Base-by-base conservation (phyloP, 2,329 filamentous ascomycete genomes). In the Bipolaris gigantea region DNA sequence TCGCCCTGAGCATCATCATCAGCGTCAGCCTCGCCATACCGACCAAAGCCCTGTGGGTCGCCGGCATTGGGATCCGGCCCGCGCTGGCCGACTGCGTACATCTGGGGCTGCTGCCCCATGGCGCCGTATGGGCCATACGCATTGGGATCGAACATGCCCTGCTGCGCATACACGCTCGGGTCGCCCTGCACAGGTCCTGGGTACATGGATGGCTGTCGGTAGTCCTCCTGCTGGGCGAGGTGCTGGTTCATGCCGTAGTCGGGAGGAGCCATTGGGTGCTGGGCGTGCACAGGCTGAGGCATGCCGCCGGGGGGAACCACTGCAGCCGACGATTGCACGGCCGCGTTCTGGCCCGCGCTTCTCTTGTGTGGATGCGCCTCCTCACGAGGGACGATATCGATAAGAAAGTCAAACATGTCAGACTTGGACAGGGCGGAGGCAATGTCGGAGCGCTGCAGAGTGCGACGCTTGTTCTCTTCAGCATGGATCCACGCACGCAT, bases 401-500 rank as follows among this genome's bases (percentile, higher is more conserved):
- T 99, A 55, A 99, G 82, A 77, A 99, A 99, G 78, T 99, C 94
- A 75, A 99, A 99, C 94, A 99, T 99, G 79, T 99, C 94, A 19
- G 92, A 97, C 78, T 99, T 99, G 56, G 91, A 89, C 21, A 99
- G 82, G 13, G 94, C 94, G 10, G 92, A 95, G 19, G 94, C 94
- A 73, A 99, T 99, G 71, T 99, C 94, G 53, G 91, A 96, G 46
- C 94, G 86, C 76, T 99, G 94, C 36, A 99, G 81, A 1, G 94
- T 99, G 39, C 94, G 87, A 27, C 94, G 86, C 81, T 99, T 99
- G 80, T 99, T 99, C 77, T 99, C 94, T 73, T 99, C 94, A 15
- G 94, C 94, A 69, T 99, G 94, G 61, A 99, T 99, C 94, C 94
- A 99, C 42, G 94, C 94, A 61, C 94, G 90, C 94, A 99, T 99